Base-by-base conservation (phyloP, 306 rosid species). In the Rosa lucieae region DNA sequence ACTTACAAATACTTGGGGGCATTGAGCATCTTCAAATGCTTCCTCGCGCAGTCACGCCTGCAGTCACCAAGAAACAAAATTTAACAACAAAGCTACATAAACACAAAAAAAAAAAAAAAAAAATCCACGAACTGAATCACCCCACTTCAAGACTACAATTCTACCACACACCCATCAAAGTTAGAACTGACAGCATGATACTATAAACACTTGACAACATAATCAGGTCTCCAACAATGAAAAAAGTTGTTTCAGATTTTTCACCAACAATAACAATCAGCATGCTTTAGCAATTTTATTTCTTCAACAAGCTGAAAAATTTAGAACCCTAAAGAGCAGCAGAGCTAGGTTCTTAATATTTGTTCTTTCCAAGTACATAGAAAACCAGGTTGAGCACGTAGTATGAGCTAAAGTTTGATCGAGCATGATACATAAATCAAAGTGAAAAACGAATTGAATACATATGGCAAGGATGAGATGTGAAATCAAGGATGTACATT, bases 21-120 rank as follows among this genome's bases (percentile, higher is more conserved):
- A 82, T 85, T 85, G 74, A 85, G 88, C 84, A 86, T 82, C 84
- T 85, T 82, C 84, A 85, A 68, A 76, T 85, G 88, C 67, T 85
- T 85, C 88, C 86, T 29, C 88, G 72, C 21, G 35, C 35, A 32
- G 35, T 32, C 35, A 2, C 2, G 84, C 86, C 88, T 85, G 86
- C 79, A 23, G 4, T 62, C 43, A 1, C n/a, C 39, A 11, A 29
- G 9, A 42, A 56, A 4, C 20, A 20, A 44, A 32, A 20, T 18
- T 11, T 8, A 75, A 46, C 23, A 68, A 68, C 32, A 20, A 67
- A 67, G 20, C 49, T 2, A n/a, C 8, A 75, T 59, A 15, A 42
- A 9, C 29, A 68, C 17, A 23, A 23, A 23, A 0, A 17, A 0
- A 67, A 6, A 0, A 67, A 6, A 17, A 68, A 1, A 5, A 67